These are phyloP conservation scores for Musa itinerans DNA, from an alignment of 176 grass and related monocot species.

Conservation along the genomic window DNA sequence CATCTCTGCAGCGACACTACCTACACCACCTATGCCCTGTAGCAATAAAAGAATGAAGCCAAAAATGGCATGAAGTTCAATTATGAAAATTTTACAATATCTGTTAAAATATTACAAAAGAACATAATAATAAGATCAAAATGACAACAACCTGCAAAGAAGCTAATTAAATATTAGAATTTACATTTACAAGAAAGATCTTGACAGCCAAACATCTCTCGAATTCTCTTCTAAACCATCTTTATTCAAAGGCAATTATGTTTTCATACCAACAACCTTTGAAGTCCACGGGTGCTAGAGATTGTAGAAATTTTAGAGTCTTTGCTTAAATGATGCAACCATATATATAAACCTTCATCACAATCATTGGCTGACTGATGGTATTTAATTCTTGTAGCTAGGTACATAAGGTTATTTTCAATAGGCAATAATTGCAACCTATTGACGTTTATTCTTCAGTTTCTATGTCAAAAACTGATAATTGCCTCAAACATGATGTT, in stretches of 20 bases:
- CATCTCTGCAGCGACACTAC: constrained; percentile 94
- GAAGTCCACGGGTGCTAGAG: background rate
- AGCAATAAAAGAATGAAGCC: constrained; percentile 13
- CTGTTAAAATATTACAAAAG: background rate
- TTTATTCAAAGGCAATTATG: background rate
- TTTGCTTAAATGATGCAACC: background rate
- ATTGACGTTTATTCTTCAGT: too few species aligned
- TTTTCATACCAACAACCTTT: background rate
- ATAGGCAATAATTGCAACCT: too few species aligned
- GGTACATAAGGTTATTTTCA: too few species aligned
- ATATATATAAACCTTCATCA: background rate
- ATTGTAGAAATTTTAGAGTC: background rate
- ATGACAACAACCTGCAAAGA: background rate
- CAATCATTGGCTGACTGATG: too few species aligned
- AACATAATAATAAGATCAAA: background rate
- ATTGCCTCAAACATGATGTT: too few species aligned
- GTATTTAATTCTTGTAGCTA: too few species aligned
- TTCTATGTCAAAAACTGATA: too few species aligned
- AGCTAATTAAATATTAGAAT: background rate
- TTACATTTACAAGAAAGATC: background rate
- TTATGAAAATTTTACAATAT: too few species aligned
- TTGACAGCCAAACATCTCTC: background rate
- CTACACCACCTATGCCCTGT: constrained; percentile 94
- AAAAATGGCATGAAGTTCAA: background rate
- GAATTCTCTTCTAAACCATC: background rate